Base-by-base conservation (phyloP, 495 filamentous ascomycete genomes). In the Hyaloscypha finlandica region DNA sequence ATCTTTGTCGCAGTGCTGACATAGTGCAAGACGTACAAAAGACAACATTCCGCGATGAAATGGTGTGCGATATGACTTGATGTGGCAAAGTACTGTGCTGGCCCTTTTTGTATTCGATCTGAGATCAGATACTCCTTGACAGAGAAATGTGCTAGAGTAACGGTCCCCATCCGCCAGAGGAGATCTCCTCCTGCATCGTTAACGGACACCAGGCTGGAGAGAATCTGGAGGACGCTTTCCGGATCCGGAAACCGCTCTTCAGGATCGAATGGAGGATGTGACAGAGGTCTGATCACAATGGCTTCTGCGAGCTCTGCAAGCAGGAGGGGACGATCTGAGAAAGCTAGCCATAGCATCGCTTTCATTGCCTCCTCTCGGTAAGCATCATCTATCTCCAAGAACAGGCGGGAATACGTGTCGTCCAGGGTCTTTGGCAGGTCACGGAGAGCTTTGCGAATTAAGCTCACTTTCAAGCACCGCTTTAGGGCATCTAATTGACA, bases 401-500 rank as follows among this genome's bases (percentile, higher is more conserved):
- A 53, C 0, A 67, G 22, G n/a, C 64, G 56, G 9, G 31, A 39
- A 45, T 83, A 84, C 0, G 77, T 80, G 53, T 76, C 76, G 56
- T 81, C 76, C 16, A 83, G 69, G 8, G 71, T 74, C 68, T 74
- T 19, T 73, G 81, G 81, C 4, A 81, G 68, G 56, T 73, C 64
- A 6, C 63, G 31, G n/a, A 81, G 58, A 9, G 76, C 74, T 25
- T 69, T 59, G 6, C 58, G 9, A 22, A 81, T 65, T 32, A 63
- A 64, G 14, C 72, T 66, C 6, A 9, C 12, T 8, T 66, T 53
- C 37, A 63, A 64, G 14, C 72, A 65, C 22, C 74, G 73, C 33
- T 75, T 68, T 8, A 84, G 56, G 1, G 75, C 71, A 57, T 81
- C 77, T 8, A 84, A 68, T 65, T 82, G 79, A 67, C 79, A 81